Evolutionary conservation across 106 monocot genomes (phyloP).

Genomic region (Dactylorhiza incarnata): DNA sequence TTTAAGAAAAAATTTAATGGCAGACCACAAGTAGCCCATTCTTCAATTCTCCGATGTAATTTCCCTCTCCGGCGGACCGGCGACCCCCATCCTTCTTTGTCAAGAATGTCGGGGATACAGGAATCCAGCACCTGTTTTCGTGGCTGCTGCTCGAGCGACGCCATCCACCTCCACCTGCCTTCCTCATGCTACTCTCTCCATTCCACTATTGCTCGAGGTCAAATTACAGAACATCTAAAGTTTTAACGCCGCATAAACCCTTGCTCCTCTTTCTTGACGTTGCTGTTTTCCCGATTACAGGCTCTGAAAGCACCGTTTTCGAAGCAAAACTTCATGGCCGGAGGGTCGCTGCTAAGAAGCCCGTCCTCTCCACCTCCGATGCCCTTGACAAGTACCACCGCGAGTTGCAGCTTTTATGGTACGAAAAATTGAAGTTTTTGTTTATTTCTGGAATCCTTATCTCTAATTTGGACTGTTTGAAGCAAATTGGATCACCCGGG

Average conservation of each 20-base stretch:
- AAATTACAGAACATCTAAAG: background rate
- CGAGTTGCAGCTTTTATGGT: conserved; percentile 80
- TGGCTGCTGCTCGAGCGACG: conserved; percentile 73
- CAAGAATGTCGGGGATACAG: conserved; percentile 17
- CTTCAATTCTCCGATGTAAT: too few species aligned
- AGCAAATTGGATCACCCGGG: conserved; percentile 75
- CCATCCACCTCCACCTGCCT: conserved; percentile 72
- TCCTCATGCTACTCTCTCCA: conserved; percentile 55
- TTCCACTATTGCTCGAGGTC: conserved; percentile 65
- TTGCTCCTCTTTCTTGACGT: background rate
- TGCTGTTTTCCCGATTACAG: background rate
- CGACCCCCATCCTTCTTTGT: too few species aligned
- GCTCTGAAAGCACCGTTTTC: conserved; percentile 85
- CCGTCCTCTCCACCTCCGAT: conserved; percentile 76
- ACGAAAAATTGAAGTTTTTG: conserved; percentile 2
- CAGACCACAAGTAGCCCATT: too few species aligned
- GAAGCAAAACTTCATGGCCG: conserved; percentile 44
- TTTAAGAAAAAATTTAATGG: too few species aligned
- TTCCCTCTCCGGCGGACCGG: too few species aligned
- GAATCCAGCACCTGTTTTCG: conserved; percentile 67
- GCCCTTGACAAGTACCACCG: conserved; percentile 89
- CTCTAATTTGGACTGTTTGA: background rate
- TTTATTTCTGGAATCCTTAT: background rate
- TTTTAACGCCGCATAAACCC: background rate
- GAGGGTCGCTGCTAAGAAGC: conserved; percentile 89